phyloP scores from a whole-genome alignment of 306 rosid species.

The barrel medic (Medicago truncatula) region MtrunA17r5.0-ANR NC_053049.1:1197001-1197500 shows the following conservation, averaged over 20 bases:
- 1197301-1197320: background rate
- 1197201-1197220: conserved; percentile 84
- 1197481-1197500: background rate
- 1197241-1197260: background rate
- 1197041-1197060: no score
- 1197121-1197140: conserved; percentile 99
- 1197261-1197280: background rate
- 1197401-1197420: conserved; percentile 13
- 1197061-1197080: no score
- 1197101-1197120: conserved; percentile 88
- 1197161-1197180: conserved; percentile 82
- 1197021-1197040: no score
- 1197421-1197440: conserved; percentile 1
- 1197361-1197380: background rate
- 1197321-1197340: background rate
- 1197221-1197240: conserved; percentile 32
- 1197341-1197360: background rate
- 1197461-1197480: conserved; percentile 8
- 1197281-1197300: conserved; percentile 1
- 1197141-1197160: conserved; percentile 97
- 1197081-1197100: conserved; percentile 36
- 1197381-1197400: conserved; percentile 10
- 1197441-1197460: conserved; percentile 18
- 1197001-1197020: no score
- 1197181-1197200: conserved; percentile 76